These are phyloP conservation scores for Malus hybrid DNA, from an alignment of 331 rosid species.

Conservation along the genomic window DNA sequence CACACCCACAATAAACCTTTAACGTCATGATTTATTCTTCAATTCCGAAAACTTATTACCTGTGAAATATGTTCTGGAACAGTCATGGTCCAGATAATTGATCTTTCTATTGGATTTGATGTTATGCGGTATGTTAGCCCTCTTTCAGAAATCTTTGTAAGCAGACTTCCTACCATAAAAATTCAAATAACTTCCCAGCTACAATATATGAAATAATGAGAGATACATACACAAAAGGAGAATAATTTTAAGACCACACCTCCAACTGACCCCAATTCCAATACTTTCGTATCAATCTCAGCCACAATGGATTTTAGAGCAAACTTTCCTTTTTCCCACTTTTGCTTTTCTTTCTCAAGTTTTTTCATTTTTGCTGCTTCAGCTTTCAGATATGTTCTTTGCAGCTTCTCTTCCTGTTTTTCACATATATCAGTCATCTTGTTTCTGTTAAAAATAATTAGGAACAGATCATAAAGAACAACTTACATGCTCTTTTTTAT, in stretches of 20 bases:
- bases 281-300: slow-evolving; percentile 75
- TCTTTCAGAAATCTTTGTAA: slow-evolving; percentile 78
- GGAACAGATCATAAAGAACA: background rate
- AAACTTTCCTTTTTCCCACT: slow-evolving; percentile 84
- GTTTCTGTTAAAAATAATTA: slow-evolving; percentile 8
- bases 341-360: slow-evolving; percentile 72
- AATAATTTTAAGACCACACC: slow-evolving; percentile 34
- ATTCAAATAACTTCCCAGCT: background rate
- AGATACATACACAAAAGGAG: background rate
- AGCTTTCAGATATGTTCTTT: slow-evolving; percentile 70
- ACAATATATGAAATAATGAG: background rate
- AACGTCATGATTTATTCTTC: background rate
- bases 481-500: slow-evolving; percentile 58
- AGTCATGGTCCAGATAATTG: slow-evolving; percentile 84
- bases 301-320: slow-evolving; percentile 79
- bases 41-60: slow-evolving; percentile 30
- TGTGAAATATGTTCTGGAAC: slow-evolving; percentile 75
- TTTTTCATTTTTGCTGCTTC: slow-evolving; percentile 76
- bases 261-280: slow-evolving; percentile 83
- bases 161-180: slow-evolving; percentile 59
- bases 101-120: slow-evolving; percentile 72
- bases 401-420: slow-evolving; percentile 73
- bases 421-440: slow-evolving; percentile 12
- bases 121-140: slow-evolving; percentile 69
- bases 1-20: background rate